phyloP scores from a whole-genome alignment of 306 rosid genomes.

The Dicorynia guianensis region DNA sequence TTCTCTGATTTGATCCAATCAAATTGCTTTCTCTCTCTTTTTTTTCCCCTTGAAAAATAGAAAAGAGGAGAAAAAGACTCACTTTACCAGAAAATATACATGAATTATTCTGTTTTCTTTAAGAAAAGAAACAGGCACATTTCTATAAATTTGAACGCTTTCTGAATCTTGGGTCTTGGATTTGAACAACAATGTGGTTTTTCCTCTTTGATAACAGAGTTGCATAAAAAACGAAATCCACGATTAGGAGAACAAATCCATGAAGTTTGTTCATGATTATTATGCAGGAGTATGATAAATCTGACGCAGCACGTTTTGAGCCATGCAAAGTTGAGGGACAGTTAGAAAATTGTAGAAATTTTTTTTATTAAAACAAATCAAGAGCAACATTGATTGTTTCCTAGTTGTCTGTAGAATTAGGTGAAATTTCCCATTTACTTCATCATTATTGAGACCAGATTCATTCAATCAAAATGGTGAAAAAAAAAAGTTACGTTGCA shows the following conservation, averaged over 20 bases:
- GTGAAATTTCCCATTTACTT: constrained; percentile 44
- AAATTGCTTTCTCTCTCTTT: constrained; percentile 32
- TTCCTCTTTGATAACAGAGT: constrained; percentile 11
- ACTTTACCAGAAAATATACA: constrained; percentile 31
- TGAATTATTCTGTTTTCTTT: constrained; percentile 31
- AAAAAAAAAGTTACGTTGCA: constrained; percentile 48
- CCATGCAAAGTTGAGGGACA: constrained; percentile 56
- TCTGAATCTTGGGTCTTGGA: constrained; percentile 21
- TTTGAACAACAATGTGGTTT: constrained; percentile 40
- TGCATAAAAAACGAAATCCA: not conserved
- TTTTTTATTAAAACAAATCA: not conserved
- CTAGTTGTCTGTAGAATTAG: constrained; percentile 56
- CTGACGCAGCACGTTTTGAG: constrained; percentile 62
- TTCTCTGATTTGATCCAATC: constrained; percentile 31
- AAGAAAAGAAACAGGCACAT: constrained; percentile 6
- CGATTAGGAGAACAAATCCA: constrained; percentile 5
- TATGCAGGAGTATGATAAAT: not conserved
- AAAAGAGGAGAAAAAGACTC: constrained; percentile 4
- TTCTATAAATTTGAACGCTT: not conserved
- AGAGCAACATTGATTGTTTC: constrained; percentile 32
- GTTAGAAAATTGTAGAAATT: constrained; percentile 23
- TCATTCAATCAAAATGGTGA: constrained; percentile 51
- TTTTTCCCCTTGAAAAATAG: not conserved
- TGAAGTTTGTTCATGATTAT: not conserved
- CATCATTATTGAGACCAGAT: constrained; percentile 32